Evolutionary conservation across 495 filamentous ascomycete species (phyloP), one percentile per base, ranked within the genome.

Genomic region (Thozetella sp.): DNA sequence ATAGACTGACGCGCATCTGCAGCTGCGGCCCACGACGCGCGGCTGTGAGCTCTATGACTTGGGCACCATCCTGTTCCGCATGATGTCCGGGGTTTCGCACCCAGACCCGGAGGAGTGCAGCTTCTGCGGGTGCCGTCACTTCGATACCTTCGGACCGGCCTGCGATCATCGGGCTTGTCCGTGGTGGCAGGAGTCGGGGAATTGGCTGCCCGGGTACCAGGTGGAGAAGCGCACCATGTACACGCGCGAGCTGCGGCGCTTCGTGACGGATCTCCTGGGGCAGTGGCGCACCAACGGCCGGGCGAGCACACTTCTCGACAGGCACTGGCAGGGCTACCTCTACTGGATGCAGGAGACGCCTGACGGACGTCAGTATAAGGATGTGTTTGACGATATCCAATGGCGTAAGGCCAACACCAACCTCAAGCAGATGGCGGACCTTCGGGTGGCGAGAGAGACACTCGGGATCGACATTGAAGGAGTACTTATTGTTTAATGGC

Each of bases 11-110:
- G 11, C 6, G 1, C 0, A 11, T 25, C 25, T 76, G 73, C 51
- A 57, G 9, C 45, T 55, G 19, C 66, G 66, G 4, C 66, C 69
- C 10, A 74, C 66, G 26, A 70, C 72, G 2, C 60, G 54, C 22
- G 67, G 69, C 19, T 61, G 57, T 27, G 77, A 80, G 24, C 60
- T 77, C 25, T 75, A 61, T 37, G 63, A 65, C 17, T 63, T 80
- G 2, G 77, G 74, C 25, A 61, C 61, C 12, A 53, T 73, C 23
- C 59, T 80, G 50, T 76, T 67, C 60, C 60, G 51, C 13, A 78
- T 80, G 76, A 77, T 78, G 73, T 62, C 53, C 2, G 69, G 72
- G 13, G 57, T 57, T 3, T 26, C 61, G 2, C 60, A 69, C 13
- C 63, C 68, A 1, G 26, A 60, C 4, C 55, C 58, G 3, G 72